Base-by-base conservation (phyloP, 208 protist genomes). In the Plasmodiophora brassicae region DNA sequence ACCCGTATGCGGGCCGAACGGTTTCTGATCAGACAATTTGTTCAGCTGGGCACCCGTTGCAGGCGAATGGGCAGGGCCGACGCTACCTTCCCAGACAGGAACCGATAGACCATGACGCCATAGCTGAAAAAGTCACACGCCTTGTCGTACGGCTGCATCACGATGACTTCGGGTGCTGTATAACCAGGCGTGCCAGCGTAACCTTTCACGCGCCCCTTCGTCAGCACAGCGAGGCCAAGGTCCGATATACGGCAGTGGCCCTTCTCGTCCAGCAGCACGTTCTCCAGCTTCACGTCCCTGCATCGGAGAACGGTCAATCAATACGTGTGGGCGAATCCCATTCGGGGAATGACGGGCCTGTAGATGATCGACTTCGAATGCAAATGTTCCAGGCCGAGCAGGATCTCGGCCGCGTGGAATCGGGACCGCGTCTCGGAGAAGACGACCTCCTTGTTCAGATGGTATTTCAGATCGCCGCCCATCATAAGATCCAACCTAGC, bases 171-270 rank as follows among this genome's bases (percentile, higher is more conserved):
- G 28, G 84, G 84, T 14, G 84, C 5, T 28, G 84, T 86, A n/a
- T 86, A 86, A 14, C 84, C 84, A 14, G 46, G 46, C 10, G 45
- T 65, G 10, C 84, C 84, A 5, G 50, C 50, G n/a, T 78, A 78
- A 5, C 65, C 65, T 78, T 78, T 78, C 32, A 32, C 65, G 14
- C n/a, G 5, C 10, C 41, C 65, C 20, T 78, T 78, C 5, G 65
- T 78, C 65, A 78, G 32, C n/a, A 89, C 60, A 1, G 72, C 87
- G n/a, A 95, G 85, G 25, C 96, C 96, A 91, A 98, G 98, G 91
- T 98, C 96, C 1, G 94, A 95, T 0, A 98, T 90, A 43, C 95
- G 95, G 35, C 97, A 91, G 86, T 98, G 92, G 0, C 96, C 96
- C 5, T 94, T 38, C 14, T 32, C 38, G 54, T 90, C 87, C 0